These are phyloP conservation scores for Scheffersomyces titani DNA, from an alignment of 1,139 yeast genomes.

Conservation along the genomic window DNA sequence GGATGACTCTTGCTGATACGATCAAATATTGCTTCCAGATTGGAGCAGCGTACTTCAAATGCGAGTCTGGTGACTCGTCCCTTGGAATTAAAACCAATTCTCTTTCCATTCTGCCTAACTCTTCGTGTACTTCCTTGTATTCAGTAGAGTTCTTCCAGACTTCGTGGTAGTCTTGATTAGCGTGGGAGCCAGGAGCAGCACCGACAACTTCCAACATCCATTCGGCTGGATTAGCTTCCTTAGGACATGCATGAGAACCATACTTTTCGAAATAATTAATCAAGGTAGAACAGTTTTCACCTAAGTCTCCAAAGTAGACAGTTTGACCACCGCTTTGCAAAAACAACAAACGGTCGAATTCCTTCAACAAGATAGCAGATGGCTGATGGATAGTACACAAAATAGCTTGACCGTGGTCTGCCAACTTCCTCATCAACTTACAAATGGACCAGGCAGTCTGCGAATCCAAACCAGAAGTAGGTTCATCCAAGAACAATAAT, in stretches of 20 bases:
- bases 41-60: slow-evolving; percentile 46
- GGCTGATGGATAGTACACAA: slow-evolving; percentile 86
- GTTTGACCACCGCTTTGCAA: slow-evolving; percentile 76
- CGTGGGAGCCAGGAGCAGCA: slow-evolving; percentile 76
- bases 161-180: slow-evolving; percentile 62
- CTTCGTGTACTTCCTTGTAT: slow-evolving; percentile 41
- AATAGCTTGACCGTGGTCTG: slow-evolving; percentile 80
- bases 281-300: slow-evolving; percentile 59
- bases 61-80: slow-evolving; percentile 33
- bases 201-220: slow-evolving; percentile 83
- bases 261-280: slow-evolving; percentile 68
- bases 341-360: slow-evolving; percentile 74
- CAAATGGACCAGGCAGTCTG: slow-evolving; percentile 91
- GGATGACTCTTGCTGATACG: slow-evolving; percentile 57
- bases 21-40: slow-evolving; percentile 47
- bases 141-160: slow-evolving; percentile 68
- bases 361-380: slow-evolving; percentile 73
- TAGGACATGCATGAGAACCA: slow-evolving; percentile 62
- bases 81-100: slow-evolving; percentile 42
- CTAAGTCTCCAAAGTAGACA: slow-evolving; percentile 80
- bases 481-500: slow-evolving; percentile 83
- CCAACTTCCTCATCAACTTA: slow-evolving; percentile 71
- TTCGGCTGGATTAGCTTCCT: slow-evolving; percentile 76
- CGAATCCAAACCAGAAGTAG: slow-evolving; percentile 90
- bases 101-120: slow-evolving; percentile 45